Evolutionary conservation across 2,329 filamentous ascomycete species (phyloP).

Genomic region (Mycocentrospora acerina): DNA sequence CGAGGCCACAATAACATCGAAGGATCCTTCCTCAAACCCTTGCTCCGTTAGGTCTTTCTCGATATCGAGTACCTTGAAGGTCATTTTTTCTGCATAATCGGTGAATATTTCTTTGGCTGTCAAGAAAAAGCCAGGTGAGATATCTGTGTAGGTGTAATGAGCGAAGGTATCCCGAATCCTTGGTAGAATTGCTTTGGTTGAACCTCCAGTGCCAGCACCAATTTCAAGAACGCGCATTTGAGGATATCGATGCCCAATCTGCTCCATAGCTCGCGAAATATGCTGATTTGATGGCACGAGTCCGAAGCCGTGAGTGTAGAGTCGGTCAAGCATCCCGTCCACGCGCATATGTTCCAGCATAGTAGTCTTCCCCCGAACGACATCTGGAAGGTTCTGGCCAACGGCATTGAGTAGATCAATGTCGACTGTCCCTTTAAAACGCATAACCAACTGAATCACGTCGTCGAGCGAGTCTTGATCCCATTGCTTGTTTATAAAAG

Average conservation of each 20-base stretch:
- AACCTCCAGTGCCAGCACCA: slow-evolving; percentile 14
- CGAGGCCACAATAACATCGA: slow-evolving; percentile 21
- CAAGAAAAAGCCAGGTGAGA: slow-evolving; percentile 19
- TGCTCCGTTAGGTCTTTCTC: slow-evolving; percentile 38
- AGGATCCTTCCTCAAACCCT: slow-evolving; percentile 6
- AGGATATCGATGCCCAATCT: slow-evolving; percentile 19
- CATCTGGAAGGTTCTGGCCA: neutral
- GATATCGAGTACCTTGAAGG: slow-evolving; percentile 17
- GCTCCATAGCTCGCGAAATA: slow-evolving; percentile 5
- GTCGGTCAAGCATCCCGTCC: neutral
- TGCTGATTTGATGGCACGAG: neutral
- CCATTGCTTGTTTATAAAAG: neutral
- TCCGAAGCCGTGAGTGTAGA: neutral
- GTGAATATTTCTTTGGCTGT: slow-evolving; percentile 5
- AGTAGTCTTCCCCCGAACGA: neutral
- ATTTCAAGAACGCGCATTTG: slow-evolving; percentile 10
- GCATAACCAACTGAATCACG: neutral
- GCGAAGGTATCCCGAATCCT: slow-evolving; percentile 1
- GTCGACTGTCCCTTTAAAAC: neutral
- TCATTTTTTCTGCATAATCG: neutral
- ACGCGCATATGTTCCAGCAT: neutral
- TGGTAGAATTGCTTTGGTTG: slow-evolving; percentile 3
- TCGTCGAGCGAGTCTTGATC: neutral
- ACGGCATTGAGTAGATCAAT: neutral
- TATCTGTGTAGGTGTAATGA: slow-evolving; percentile 23